These are phyloP conservation scores for Dichotomopilus funicola DNA, from an alignment of 2,329 filamentous ascomycete genomes.

Conservation along the genomic window DNA sequence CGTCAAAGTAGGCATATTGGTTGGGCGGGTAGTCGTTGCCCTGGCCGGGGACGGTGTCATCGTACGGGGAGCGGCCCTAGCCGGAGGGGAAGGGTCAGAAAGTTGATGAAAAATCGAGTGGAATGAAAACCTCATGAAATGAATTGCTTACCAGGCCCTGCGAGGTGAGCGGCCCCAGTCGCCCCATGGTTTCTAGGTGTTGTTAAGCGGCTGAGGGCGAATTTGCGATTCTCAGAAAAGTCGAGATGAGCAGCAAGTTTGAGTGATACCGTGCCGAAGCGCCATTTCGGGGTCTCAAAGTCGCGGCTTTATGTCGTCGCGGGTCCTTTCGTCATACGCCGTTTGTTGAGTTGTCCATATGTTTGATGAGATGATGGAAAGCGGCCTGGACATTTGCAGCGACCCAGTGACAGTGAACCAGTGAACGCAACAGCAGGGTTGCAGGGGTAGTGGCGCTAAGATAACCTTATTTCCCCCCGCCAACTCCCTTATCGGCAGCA, in stretches of 20 bases:
- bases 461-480: constrained; percentile 30
- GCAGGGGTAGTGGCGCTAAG: constrained; percentile 28
- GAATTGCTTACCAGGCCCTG: constrained; percentile 44
- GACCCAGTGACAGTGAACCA: neutral
- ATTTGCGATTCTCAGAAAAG: too few relatives aligned
- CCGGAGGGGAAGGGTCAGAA: neutral
- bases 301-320: too few relatives aligned
- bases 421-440: neutral
- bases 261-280: too few relatives aligned
- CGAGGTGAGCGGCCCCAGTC: constrained; percentile 50
- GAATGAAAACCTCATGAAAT: neutral
- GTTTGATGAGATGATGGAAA: neutral
- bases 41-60: constrained; percentile 47
- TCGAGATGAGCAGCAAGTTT: too few relatives aligned
- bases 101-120: neutral
- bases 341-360: neutral
- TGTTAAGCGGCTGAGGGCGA: too few relatives aligned
- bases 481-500: constrained; percentile 15
- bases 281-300: neutral
- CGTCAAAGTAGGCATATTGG: constrained; percentile 46
- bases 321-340: neutral
- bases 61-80: constrained; percentile 55
- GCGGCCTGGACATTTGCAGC: neutral
- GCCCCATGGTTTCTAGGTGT: constrained; percentile 38
- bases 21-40: constrained; percentile 37